Conservation (phyloP, 306 rosid genomes). For the Morella rubra region DNA sequence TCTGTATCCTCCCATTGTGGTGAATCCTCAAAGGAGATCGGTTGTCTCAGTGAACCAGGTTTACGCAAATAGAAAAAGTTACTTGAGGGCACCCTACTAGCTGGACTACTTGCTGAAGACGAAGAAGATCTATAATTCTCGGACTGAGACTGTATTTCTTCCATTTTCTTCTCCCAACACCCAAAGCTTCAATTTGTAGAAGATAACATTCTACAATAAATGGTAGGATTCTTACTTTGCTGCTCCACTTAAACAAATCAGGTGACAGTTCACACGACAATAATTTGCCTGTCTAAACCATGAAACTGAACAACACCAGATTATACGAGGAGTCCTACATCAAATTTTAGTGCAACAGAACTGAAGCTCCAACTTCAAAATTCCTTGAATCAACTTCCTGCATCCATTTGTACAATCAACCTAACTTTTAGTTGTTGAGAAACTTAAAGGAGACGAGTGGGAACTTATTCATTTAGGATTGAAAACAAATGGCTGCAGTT, state of each 20-base stretch:
- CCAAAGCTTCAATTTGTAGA: conserved; percentile 26
- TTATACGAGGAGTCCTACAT: conserved; percentile 25
- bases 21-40: conserved; percentile 97
- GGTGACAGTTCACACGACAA: conserved; percentile 4
- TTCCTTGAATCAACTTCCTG: conserved; percentile 9
- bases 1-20: conserved; percentile 99
- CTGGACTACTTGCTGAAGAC: conserved; percentile 96
- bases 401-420: conserved; percentile 8
- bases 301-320: conserved; percentile 27
- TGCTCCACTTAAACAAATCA: conserved; percentile 12
- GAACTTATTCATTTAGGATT: neutral
- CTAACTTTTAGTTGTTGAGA: neutral
- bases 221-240: conserved; percentile 8
- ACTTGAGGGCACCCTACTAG: conserved; percentile 96
- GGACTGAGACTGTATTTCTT: conserved; percentile 95
- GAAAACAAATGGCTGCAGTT: neutral
- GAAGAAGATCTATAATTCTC: conserved; percentile 95
- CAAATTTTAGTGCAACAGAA: conserved; percentile 1
- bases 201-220: conserved; percentile 25
- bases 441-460: neutral
- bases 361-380: conserved; percentile 5
- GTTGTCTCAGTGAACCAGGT: conserved; percentile 93
- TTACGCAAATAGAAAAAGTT: conserved; percentile 93
- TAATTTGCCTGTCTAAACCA: conserved; percentile 9
- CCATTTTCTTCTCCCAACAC: conserved; percentile 47